Evolutionary conservation across 208 protist species (phyloP), one percentile per base, ranked within the genome.

Genomic region (Porcisia deanei): DNA sequence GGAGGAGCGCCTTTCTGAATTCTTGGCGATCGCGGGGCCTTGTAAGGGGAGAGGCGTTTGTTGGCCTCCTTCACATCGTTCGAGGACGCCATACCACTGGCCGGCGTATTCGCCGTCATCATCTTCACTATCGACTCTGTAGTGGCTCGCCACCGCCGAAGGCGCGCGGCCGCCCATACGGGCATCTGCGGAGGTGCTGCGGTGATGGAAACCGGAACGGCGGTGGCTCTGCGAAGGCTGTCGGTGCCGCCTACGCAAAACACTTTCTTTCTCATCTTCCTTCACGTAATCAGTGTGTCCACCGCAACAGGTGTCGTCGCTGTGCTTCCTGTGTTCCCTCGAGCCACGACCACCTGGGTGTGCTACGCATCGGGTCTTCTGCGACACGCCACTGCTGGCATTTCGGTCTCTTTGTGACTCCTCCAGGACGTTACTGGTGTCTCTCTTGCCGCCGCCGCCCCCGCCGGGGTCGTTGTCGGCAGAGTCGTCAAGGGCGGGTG

Each of bases 181-280:
- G 18, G 68, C 54, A 43, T 60, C 68, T 41, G 68, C 68, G n/a
- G 67, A 72, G 53, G 22, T 72, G 53, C 68, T 72, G 22, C 68
- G 68, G 49, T 60, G 68, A 14, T 72, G 53, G 1, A 9, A 49
- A 53, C 6, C 47, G 16, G 25, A 37, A 39, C 22, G 22, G 16
- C 12, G 18, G 37, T 47, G 53, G 53, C 43, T 25, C 49, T 41
- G 37, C 18, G 49, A 3, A 16, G 25, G 30, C 30, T 25, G 37
- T 1, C 49, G 43, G 18, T 72, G 66, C 66, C 45, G 43, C 45
- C 30, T n/a, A 30, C 2, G 7, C 39, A 49, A 9, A 49, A 5
- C 39, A 67, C 7, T 14, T n/a, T 52, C 53, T 9, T 16, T n/a
- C 30, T 53, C 53, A 25, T 30, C 25, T 2, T 5, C 67, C 14